Evolutionary conservation across 352 stramenopile genomes (phyloP), one percentile per base, ranked within the genome.

Genomic region (Phytophthora citrophthora): DNA sequence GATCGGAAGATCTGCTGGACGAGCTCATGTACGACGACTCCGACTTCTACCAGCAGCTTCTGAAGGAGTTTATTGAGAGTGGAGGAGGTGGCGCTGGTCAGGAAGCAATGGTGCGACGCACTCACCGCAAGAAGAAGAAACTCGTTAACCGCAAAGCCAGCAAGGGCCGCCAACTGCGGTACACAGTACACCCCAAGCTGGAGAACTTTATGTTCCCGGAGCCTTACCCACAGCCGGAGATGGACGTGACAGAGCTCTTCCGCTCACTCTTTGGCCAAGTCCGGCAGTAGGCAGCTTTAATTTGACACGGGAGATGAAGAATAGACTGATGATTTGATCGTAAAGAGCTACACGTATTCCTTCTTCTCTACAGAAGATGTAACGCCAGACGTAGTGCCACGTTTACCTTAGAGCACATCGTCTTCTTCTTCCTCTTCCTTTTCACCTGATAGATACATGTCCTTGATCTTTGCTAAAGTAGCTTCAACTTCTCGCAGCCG

Each of bases 131-230:
- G 79, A 95, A 94, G 68, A 89, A 86, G 56, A 93, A 94, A 79
- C 53, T 72, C 11, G 85, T 96, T n/a, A 94, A 96, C 73, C 88
- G 88, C 61, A 95, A 94, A 63, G 88, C 86, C 11, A 95, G 86
- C 54, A 96, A 96, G 53, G 88, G 88, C 39, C 85, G 88, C 26
- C 76, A 90, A 57, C 61, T 96, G 49, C 86, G 87, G 54, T 96
- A 91, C 75, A 91, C 76, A 9, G 86, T 95, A 29, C 85, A 94
- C 67, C 85, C 88, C 0, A 96, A 96, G 72, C 77, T 96, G 23
- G 86, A 96, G 61, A 94, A 96, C 68, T 96, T 96, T 45, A 96
- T 95, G 88, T 96, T 95, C 55, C 88, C 88, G 0, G 85, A 95
- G 47, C 88, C 88, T 64, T 91, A 90, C 52, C 77, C 79, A 5